Evolutionary conservation across 2,329 filamentous ascomycete species (phyloP), one percentile per base, ranked within the genome.

Genomic region (Neocucurbitaria cava): DNA sequence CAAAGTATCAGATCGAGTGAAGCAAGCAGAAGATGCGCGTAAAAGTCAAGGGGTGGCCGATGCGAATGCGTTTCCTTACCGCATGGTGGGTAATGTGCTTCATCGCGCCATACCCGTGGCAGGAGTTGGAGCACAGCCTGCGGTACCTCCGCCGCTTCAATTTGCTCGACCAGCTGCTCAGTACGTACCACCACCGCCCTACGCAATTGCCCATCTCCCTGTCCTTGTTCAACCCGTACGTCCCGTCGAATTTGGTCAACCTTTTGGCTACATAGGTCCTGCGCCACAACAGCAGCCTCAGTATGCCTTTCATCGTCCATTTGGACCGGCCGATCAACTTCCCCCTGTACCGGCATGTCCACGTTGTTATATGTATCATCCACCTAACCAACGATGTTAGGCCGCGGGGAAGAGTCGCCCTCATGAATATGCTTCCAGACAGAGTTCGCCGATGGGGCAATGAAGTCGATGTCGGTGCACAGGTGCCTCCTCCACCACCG

Each of bases 1-100:
- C 24, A 41, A 72, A 33, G 74, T 89, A 42, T 87, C 87, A 0
- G 79, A 86, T 2, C 69, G 71, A 3, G 83, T 87, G 46, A 71
- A 72, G 53, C 54, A 66, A 49, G 68, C 60, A 15, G 74, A 77
- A 40, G 48, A 71, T 20, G 52, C 52, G 24, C 69, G 71, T 2
- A 63, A 47, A 58, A 54, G 46, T 3, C 59, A 42, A 26, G 68
- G 64, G 7, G 56, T 54, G 18, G 54, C 26, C 17, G 33, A 51
- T 35, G 45, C 60, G 18, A 41, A 62, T 10, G 58, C 38, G 1
- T 71, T 69, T 38, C 64, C 63, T 38, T 66, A 50, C 17, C 59
- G 62, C 15, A 70, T 72, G 65, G 36, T 58, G 2, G 60, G 57
- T 3, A 50, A 64, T 17, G 51, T 55, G 38, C 59, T 69, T 20